Conservation (phyloP, 345 rosid genomes). For the Eutrema yunnanense region DNA sequence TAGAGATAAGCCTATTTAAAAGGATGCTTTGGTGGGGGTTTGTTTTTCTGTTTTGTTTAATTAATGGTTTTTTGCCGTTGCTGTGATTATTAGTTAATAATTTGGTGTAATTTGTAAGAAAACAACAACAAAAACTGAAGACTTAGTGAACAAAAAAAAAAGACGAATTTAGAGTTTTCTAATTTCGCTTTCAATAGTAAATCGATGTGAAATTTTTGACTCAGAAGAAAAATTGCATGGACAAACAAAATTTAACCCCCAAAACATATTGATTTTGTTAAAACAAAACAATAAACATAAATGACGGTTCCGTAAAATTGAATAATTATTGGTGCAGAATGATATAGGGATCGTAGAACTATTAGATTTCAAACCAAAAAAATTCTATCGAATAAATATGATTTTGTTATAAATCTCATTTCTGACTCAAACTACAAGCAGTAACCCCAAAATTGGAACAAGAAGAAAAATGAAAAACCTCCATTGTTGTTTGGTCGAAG, state of each 20-base stretch:
- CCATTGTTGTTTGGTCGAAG: neutral
- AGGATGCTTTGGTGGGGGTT: neutral
- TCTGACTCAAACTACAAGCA: neutral
- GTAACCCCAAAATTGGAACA: neutral
- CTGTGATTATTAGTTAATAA: conserved; percentile 8
- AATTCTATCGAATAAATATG: neutral
- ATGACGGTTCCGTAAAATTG: neutral
- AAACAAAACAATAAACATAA: neutral
- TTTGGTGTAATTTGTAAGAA: neutral
- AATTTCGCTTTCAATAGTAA: neutral
- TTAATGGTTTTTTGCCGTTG: neutral
- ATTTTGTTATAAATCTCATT: neutral
- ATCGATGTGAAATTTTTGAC: too few species aligned
- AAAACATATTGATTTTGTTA: neutral
- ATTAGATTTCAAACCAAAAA: too few species aligned
- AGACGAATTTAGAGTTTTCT: neutral
- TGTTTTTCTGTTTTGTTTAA: neutral
- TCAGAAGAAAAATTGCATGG: too few species aligned
- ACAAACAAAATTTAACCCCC: too few species aligned
- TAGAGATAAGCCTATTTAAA: neutral
- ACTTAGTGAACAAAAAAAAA: neutral
- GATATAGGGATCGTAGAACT: too few species aligned
- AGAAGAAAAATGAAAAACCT: neutral
- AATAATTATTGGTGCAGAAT: too few species aligned
- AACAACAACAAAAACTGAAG: neutral